Conservation (phyloP, 2,329 filamentous ascomycete species). For the Cladosporium sp. region DNA sequence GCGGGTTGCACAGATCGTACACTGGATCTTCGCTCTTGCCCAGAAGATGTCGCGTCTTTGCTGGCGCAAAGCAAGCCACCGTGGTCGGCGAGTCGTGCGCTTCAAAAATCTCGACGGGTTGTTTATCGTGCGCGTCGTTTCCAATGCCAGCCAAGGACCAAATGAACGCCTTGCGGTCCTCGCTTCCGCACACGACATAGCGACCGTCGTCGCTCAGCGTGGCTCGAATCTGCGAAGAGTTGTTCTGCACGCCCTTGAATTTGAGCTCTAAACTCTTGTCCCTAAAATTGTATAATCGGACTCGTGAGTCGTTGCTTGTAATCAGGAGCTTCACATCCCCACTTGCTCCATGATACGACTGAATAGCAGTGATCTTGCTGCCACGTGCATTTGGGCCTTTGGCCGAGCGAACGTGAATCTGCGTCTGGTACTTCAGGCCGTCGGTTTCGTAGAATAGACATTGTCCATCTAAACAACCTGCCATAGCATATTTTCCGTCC, state of each 20-base stretch:
- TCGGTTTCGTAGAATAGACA: conserved; percentile 93
- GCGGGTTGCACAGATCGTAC: conserved; percentile 95
- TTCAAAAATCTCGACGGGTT: conserved; percentile 81
- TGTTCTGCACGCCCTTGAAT: conserved; percentile 85
- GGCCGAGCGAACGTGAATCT: conserved; percentile 89
- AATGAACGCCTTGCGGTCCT: conserved; percentile 83
- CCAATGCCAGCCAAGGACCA: conserved; percentile 65
- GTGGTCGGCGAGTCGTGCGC: conserved; percentile 86
- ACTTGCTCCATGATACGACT: conserved; percentile 57
- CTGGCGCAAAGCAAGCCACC: conserved; percentile 78
- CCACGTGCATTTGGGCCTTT: conserved; percentile 91
- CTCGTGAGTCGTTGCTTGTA: conserved; percentile 89
- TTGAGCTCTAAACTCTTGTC: conserved; percentile 84
- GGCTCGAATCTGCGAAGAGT: conserved; percentile 82
- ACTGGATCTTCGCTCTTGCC: conserved; percentile 81
- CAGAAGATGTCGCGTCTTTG: conserved; percentile 68
- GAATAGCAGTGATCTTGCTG: conserved; percentile 94
- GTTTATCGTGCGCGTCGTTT: conserved; percentile 66
- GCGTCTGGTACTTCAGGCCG: conserved; percentile 72
- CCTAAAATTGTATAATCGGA: conserved; percentile 80
- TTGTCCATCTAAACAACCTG: conserved; percentile 76
- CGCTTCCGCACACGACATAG: conserved; percentile 87
- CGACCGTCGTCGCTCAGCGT: conserved; percentile 79
- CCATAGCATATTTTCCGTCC: conserved; percentile 83
- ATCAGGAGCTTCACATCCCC: conserved; percentile 77